Evolutionary conservation across 2,329 filamentous ascomycete species (phyloP), one percentile per base, ranked within the genome.

Genomic region (Penicillium sp.): DNA sequence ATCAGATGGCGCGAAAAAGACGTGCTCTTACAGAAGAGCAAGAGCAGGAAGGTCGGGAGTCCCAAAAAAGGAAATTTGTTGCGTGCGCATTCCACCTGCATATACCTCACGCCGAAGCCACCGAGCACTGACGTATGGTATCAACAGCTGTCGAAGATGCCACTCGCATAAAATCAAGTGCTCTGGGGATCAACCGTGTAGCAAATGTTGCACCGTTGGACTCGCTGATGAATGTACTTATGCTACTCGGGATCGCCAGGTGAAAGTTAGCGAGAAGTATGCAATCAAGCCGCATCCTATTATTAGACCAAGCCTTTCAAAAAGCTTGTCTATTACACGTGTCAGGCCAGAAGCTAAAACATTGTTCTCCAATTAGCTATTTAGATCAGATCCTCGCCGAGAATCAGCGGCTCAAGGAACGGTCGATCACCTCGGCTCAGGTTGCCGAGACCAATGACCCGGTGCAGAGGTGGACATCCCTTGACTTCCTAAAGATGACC

Each of bases 131-230:
- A 62, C 51, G 7, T 13, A 21, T 29, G 8, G 6, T 17, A 27
- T 21, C 13, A 31, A 43, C 57, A 72, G 72, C 5, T 80, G 78
- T 47, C 73, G 77, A 60, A 67, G 77, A 59, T 80, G 78, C 50
- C 78, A 80, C 65, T 61, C 70, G 0, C 78, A 79, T 31, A 80
- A 81, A 59, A 78, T 80, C 27, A 80, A 78, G 60, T 80, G 78
- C 55, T 80, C 78, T 0, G 78, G 78, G 1, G 73, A 75, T 4
- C 70, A 73, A 25, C 78, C 78, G 1, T 81, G 78, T 55, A 68
- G 64, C 35, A 75, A 77, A 40, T 80, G 78, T 54, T 66, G 67
- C 40, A 61, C 69, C 7, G 73, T 77, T 0, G 75, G 74, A 4
- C 71, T 71, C 54, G 69, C 71, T 0, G 69, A 70, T 41, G 71